Evolutionary conservation across 306 rosid species (phyloP).

Genomic region (Betula pendula): DNA sequence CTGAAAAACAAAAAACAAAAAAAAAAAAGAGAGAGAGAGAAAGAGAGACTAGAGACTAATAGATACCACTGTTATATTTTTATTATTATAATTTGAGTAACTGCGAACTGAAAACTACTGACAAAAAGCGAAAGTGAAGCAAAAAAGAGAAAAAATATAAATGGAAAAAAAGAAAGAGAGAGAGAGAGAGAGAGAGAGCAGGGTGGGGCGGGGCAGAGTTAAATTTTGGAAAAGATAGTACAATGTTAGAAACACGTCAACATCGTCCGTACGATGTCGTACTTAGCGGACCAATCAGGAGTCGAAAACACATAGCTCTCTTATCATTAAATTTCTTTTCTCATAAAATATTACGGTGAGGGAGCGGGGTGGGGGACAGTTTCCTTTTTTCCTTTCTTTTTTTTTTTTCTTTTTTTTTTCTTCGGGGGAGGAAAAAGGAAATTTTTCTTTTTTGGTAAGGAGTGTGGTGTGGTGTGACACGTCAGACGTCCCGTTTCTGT

Average conservation of each 20-base stretch:
- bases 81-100: background rate
- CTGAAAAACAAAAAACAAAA: constrained; percentile 9
- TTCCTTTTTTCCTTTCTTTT: too few species aligned
- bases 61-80: background rate
- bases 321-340: too few species aligned
- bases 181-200: too few species aligned
- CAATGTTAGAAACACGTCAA: constrained; percentile 33
- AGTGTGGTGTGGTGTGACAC: too few species aligned
- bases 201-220: background rate
- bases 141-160: too few species aligned
- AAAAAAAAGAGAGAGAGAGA: background rate
- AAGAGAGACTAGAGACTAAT: background rate
- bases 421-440: too few species aligned
- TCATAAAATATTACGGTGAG: too few species aligned
- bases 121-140: background rate
- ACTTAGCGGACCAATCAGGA: constrained; percentile 35
- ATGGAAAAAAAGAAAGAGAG: background rate
- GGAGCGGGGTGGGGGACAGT: too few species aligned
- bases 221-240: constrained; percentile 21
- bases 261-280: constrained; percentile 46
- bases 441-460: too few species aligned
- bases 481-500: too few species aligned
- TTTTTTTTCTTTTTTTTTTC: too few species aligned
- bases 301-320: constrained; percentile 30
- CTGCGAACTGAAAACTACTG: background rate